Conservation (phyloP, 2,329 filamentous ascomycete genomes). For the Colletotrichum musae region DNA sequence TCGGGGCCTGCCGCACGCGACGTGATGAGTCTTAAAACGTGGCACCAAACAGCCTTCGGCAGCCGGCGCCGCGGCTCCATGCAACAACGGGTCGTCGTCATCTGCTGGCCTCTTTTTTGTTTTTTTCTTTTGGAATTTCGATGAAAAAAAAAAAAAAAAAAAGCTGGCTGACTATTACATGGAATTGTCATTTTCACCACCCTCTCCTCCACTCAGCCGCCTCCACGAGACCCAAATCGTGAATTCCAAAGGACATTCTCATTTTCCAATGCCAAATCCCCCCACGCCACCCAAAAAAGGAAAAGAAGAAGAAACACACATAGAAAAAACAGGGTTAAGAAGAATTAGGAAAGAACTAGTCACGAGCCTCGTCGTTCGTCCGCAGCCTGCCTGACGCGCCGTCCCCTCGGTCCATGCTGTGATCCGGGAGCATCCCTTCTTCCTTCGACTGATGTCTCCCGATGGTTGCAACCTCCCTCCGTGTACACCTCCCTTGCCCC, state of each 20-base stretch:
- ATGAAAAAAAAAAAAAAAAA: neutral
- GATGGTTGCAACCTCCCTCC: neutral
- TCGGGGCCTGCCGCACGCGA: conserved; percentile 18
- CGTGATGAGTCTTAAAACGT: conserved; percentile 9
- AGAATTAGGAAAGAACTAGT: neutral
- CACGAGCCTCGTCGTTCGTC: neutral
- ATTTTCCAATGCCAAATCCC: neutral
- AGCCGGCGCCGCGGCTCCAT: neutral
- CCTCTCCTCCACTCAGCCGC: neutral
- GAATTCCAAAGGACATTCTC: neutral
- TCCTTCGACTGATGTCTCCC: too few relatives aligned
- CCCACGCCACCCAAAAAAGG: too few relatives aligned
- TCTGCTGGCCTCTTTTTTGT: neutral
- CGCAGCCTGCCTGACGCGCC: neutral
- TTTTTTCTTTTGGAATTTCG: neutral
- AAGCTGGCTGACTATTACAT: neutral
- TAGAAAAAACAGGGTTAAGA: too few relatives aligned
- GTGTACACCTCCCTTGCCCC: neutral
- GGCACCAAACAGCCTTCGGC: conserved; percentile 3
- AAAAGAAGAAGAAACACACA: too few relatives aligned
- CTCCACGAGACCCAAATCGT: neutral
- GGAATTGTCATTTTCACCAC: conserved; percentile 6
- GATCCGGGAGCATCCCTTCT: too few relatives aligned
- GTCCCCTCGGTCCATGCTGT: too few relatives aligned
- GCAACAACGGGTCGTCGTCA: neutral